Evolutionary conservation across 2,329 filamentous ascomycete genomes (phyloP), one percentile per base, ranked within the genome.

Genomic region (Lojkania enalia): DNA sequence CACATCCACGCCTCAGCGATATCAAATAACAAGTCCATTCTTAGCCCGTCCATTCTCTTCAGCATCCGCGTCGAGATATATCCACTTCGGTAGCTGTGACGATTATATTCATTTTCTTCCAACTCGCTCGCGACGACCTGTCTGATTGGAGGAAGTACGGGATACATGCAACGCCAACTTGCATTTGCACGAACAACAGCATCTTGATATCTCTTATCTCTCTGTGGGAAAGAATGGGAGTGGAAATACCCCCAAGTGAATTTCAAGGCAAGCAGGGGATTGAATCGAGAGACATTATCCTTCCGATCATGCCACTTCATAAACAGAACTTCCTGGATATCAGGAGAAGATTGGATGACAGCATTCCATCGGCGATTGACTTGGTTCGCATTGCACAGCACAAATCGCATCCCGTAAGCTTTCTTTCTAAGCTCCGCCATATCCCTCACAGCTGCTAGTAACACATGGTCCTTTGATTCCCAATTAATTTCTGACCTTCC

Each of bases 171-270:
- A 14, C 39, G 39, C 39, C 39, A 41, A 23, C 39, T 41, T 11
- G 39, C 39, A 3, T 23, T 23, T n/a, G 18, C 25, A 23, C 18
- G 23, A 5, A 27, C 29, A 11, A 41, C 5, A 9, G 39, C 14
- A 12, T 21, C 18, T 3, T 25, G 25, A 19, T 29, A 29, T 21
- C 13, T 30, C 14, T 20, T 5, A n/a, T 9, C 16, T n/a, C n/a
- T 20, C 11, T 32, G 6, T 6, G 13, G 13, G 4, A 15, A 14
- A 6, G 3, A 9, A 7, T 13, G 14, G 5, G 4, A 3, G 25
- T 41, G 27, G 14, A 41, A 41, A 20, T 41, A 41, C 9, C 16
- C 39, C 39, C 39, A 41, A 5, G 25, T 41, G 19, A 41, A 41
- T 15, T 16, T 41, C 11, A 29, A 20, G 3, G 23, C 39, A 5